Base-by-base conservation (phyloP, 192 early-diverging fungal species). In the Linnemannia exigua region DNA sequence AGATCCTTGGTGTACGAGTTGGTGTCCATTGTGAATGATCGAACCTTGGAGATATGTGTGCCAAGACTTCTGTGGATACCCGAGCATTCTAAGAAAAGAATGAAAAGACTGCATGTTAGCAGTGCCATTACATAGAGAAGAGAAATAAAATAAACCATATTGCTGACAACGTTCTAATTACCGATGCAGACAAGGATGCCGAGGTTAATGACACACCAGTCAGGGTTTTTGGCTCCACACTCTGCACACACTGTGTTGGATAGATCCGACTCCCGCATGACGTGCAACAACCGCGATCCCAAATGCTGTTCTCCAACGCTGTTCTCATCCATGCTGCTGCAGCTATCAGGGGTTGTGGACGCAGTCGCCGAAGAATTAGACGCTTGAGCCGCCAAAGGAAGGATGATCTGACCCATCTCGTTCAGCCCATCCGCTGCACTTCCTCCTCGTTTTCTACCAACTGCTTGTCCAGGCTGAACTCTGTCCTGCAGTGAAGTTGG, bases 161-260 rank as follows among this genome's bases (percentile, higher is more conserved):
- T 44, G 9, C 41, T 6, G 41, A 9, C 9, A 1, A 5, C 9
- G 35, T 9, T 17, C 16, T 38, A 66, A 77, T 86, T 88, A 95
- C 93, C 94, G 47, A 94, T 94, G 71, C 94, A 95, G 6, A 94
- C 68, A 33, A 94, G 52, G 63, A 92, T 89, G 3, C 94, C 94
- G 14, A 95, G 77, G 82, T 95, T 95, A 47, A 94, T 91, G 69
- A 92, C 92, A 46, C 89, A 90, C 94, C 94, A 95, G 28, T 94
- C 93, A 25, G 94, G 94, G 50, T 91, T 87, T 63, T 90, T 89
- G 25, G 89, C 85, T 17, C 91, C 91, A 87, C 95, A 95, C 70
- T 95, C 95, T 1, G 93, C 95, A 82, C 95, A 95, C 36, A 76
- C 68, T 0, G 70, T 63, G 75, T 94, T 94, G 25, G 89, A 79